Evolutionary conservation across 768 basidiomycete species (phyloP), one percentile per base, ranked within the genome.

Genomic region (Paxillus rubicundulus): DNA sequence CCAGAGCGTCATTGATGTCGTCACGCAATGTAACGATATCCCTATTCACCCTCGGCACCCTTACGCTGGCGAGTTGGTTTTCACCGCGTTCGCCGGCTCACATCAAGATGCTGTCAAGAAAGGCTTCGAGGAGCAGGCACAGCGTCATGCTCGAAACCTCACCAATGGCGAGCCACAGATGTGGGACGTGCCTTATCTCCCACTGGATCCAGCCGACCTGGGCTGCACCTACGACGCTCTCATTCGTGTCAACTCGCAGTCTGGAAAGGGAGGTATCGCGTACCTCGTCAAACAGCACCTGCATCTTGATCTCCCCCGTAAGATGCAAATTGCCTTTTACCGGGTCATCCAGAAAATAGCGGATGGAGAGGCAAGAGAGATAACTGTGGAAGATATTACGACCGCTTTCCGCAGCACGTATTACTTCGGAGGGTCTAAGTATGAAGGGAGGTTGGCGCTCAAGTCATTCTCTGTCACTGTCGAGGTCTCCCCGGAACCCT

Each of bases 21-120:
- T 98, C 49, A 94, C 89, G 10, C 84, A 91, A 67, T 99, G 97
- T 77, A 99, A 95, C 64, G 94, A 96, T 69, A 82, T 99, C 12
- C 95, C 95, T 16, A 80, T 98, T 17, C 97, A 97, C 68, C 94
- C 95, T 27, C 83, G 97, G 39, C 90, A 98, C 65, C 97, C 97
- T 2, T 99, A 97, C 60, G 95, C 93, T 1, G 97, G 97, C 59
- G 97, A 98, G 67, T 83, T 99, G 34, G 97, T 98, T 51, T 98
- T 92, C 71, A 98, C 97, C 20, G 96, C 97, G 10, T 99, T 99
- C 78, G 97, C 94, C 54, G 97, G 97, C 27, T 94, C 92, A 16
- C 97, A 99, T 70, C 93, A 97, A 71, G 97, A 98, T 64, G 97
- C 97, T 17, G 91, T 99, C 78, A 99, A 99, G 75, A 99, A 99